A percentile compares a stretch with the other conserved stretches of the same genome.
phyloP scores from a whole-genome alignment of 257 asterid species.

The Anisodus tanguticus region DNA sequence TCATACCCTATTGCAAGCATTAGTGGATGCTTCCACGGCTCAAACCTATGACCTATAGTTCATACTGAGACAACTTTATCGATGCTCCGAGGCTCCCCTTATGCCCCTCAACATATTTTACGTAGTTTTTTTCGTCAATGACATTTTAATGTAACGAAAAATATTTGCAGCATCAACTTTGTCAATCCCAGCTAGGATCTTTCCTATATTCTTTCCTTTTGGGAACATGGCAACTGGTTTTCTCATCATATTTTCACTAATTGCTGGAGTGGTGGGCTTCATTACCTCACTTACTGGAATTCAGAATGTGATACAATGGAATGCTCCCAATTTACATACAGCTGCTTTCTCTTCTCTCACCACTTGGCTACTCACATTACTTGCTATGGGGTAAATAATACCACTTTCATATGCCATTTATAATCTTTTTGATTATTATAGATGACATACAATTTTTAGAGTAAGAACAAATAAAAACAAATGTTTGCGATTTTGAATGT shows the following conservation, averaged over 20 bases:
- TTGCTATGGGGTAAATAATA: slow-evolving; percentile 82
- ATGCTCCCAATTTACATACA: slow-evolving; percentile 63
- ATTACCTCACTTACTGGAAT: slow-evolving; percentile 66
- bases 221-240: slow-evolving; percentile 94
- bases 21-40: too few relatives aligned
- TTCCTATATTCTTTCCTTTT: slow-evolving; percentile 80
- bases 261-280: slow-evolving; percentile 89
- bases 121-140: background rate
- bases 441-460: background rate
- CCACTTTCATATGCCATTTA: background rate
- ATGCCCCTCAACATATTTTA: too few relatives aligned
- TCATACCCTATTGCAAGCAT: too few relatives aligned
- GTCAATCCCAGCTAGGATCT: slow-evolving; percentile 59
- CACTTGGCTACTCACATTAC: slow-evolving; percentile 71
- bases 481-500: background rate
- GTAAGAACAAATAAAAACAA: background rate
- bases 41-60: too few relatives aligned
- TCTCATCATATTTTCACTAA: slow-evolving; percentile 66
- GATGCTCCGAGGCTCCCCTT: too few relatives aligned
- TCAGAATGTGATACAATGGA: slow-evolving; percentile 58
- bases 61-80: too few relatives aligned
- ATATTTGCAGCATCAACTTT: slow-evolving; percentile 68
- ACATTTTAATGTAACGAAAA: background rate
- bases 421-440: background rate
- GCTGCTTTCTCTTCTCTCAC: slow-evolving; percentile 80